Base-by-base conservation (phyloP, 2,329 filamentous ascomycete species). In the Cadophora gregata region DNA sequence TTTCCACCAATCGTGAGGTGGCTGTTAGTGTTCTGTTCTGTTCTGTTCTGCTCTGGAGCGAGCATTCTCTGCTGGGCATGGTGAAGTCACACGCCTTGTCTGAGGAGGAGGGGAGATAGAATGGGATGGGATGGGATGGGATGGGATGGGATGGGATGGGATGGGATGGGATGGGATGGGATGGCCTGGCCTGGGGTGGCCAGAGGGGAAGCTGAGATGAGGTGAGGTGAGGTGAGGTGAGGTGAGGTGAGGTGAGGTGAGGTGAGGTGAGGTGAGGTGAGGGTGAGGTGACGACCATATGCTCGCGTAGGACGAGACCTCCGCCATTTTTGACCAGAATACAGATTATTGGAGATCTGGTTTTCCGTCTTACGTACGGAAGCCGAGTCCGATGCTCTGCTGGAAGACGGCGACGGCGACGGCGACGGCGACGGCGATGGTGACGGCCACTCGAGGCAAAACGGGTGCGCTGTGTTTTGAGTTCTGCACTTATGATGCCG, bases 81-180 rank as follows among this genome's bases (percentile, higher is more conserved):
- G 51, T 29, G 51, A 56, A 56, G 51, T 56, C 51, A 56, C 51
- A 56, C 51, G 51, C 51, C 51, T n/a, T n/a, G 29, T 56, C 27
- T 31, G 51, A 36, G 29, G 29, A 56, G 16, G 50, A 27, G n/a
- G 8, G 42, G 42, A 19, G 21, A 19, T 19, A 56, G 16, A 27
- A 27, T n/a, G 8, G 42, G 42, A 19, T 6, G 21, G 21, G 47
- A 48, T 7, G 3, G 47, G 47, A 50, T 50, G 47, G 47, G 10
- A 50, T 25, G 47, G 21, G 47, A 42, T 42, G 38, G 38, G 14
- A 16, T 42, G 42, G 42, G 42, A 47, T 47, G 19, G 42, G 14
- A 51, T 27, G 19, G 48, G 47, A 48, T 7, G 3, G 47, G 47
- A 50, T 50, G 47, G 47, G 10, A 50, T 25, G 47, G 21, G 47